Percentiles rank a stretch among this genome's conserved stretches.
phyloP scores from a whole-genome alignment of 2,329 filamentous ascomycete species.

The Exophiala alcalophila region DNA sequence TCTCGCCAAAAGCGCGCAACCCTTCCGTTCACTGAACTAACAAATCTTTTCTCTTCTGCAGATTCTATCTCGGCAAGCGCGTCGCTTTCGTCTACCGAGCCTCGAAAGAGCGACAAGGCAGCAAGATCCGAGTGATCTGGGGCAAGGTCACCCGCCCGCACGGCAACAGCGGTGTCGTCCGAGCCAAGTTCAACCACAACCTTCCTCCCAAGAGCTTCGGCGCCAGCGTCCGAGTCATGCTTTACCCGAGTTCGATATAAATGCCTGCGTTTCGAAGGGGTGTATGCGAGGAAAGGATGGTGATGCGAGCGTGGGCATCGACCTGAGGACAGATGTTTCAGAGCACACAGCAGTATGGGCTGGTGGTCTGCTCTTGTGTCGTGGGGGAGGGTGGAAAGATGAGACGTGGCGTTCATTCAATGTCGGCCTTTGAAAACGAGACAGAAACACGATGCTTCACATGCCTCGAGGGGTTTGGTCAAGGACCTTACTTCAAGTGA shows the following conservation, averaged over 20 bases:
- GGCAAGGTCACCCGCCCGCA: conserved; percentile 96
- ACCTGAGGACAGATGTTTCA: no score
- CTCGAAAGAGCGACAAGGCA: conserved; percentile 89
- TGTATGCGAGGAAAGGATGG: neutral
- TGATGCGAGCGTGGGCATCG: no score
- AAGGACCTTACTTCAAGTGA: no score
- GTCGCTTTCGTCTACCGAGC: conserved; percentile 98
- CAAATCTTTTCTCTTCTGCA: conserved; percentile 30
- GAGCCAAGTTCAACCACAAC: conserved; percentile 94
- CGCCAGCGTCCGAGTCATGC: conserved; percentile 92
- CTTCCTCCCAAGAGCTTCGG: conserved; percentile 96
- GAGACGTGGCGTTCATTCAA: no score
- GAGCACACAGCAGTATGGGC: no score
- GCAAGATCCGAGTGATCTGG: conserved; percentile 99
- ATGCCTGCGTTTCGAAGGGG: neutral
- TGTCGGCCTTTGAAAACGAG: no score
- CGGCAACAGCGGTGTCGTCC: conserved; percentile 97
- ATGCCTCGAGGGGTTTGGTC: no score
- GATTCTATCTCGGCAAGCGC: conserved; percentile 98
- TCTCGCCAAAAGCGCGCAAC: no score
- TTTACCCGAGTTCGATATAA: conserved; percentile 95
- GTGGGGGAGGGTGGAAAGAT: no score
- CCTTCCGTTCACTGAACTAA: no score
- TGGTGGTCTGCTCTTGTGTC: no score
- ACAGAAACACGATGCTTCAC: no score